Conservation (phyloP, 2,329 filamentous ascomycete species). For the Aspergillus chevalieri region DNA sequence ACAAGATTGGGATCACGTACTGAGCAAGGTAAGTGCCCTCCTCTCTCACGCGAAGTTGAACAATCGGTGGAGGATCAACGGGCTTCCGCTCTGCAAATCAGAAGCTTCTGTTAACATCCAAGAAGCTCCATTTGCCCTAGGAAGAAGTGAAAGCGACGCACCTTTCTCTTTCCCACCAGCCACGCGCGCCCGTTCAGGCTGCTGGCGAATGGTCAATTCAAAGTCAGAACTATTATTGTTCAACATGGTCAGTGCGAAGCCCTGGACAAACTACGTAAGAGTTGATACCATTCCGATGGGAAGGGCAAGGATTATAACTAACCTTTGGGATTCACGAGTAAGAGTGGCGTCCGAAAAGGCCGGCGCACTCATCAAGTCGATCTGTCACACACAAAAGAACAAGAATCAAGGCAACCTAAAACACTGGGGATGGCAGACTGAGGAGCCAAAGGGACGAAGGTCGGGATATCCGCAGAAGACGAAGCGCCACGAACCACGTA, state of each 20-base stretch:
- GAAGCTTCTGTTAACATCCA: constrained; percentile 8
- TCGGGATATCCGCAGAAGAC: constrained; percentile 17
- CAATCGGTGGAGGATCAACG: constrained; percentile 75
- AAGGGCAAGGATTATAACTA: constrained; percentile 15
- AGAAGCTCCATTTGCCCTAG: background rate
- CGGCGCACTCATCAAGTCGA: constrained; percentile 39
- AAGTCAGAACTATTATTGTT: constrained; percentile 48
- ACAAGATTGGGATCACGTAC: constrained; percentile 41
- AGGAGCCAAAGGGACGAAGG: constrained; percentile 15
- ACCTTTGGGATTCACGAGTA: constrained; percentile 39
- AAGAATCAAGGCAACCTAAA: constrained; percentile 10
- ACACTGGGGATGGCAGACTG: constrained; percentile 10
- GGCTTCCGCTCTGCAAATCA: constrained; percentile 65
- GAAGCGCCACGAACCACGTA: constrained; percentile 19
- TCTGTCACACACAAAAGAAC: constrained; percentile 13
- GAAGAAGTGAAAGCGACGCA: constrained; percentile 29
- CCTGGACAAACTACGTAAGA: constrained; percentile 25
- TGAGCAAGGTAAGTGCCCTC: constrained; percentile 49
- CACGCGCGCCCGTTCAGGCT: constrained; percentile 62
- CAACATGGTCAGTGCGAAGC: constrained; percentile 35
- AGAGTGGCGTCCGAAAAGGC: constrained; percentile 37
- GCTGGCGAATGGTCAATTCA: constrained; percentile 57
- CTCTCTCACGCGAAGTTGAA: constrained; percentile 59
- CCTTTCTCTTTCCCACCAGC: constrained; percentile 70
- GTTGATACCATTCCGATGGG: constrained; percentile 15